These are phyloP conservation scores for Aspergillus phoenicis DNA, from an alignment of 2,329 filamentous ascomycete genomes.

Conservation along the genomic window DNA sequence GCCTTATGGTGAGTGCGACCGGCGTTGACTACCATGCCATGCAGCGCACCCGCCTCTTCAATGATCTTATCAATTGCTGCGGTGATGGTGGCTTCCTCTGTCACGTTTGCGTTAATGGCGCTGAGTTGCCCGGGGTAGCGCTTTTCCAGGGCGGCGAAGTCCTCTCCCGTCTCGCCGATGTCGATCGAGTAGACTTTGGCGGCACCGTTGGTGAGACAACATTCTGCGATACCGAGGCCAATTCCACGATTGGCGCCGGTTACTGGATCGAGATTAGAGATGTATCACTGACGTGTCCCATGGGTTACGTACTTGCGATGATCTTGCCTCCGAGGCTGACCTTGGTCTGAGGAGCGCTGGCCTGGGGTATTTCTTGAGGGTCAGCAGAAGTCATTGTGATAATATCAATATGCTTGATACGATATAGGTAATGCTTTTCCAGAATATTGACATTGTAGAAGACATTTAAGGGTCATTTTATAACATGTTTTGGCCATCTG, in stretches of 20 bases:
- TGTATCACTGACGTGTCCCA: neutral
- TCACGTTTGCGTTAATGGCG: slow-evolving; percentile 51
- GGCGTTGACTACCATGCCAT: slow-evolving; percentile 57
- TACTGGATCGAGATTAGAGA: slow-evolving; percentile 25
- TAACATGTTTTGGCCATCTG: no score
- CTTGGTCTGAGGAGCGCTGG: slow-evolving; percentile 26
- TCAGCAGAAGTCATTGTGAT: neutral
- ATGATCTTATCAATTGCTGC: slow-evolving; percentile 51
- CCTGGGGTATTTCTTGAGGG: neutral
- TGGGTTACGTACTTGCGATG: slow-evolving; percentile 34
- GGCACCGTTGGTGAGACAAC: slow-evolving; percentile 51
- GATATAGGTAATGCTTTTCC: no score
- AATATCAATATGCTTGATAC: no score
- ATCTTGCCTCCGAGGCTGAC: slow-evolving; percentile 34
- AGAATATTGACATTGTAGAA: no score
- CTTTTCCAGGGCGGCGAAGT: slow-evolving; percentile 25
- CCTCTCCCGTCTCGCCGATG: slow-evolving; percentile 36
- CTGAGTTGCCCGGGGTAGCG: slow-evolving; percentile 46
- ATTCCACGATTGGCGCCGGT: slow-evolving; percentile 45
- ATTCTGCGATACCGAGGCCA: slow-evolving; percentile 52
- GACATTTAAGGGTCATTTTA: no score
- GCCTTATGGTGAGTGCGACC: slow-evolving; percentile 57
- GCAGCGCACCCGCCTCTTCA: slow-evolving; percentile 46
- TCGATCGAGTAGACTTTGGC: slow-evolving; percentile 51
- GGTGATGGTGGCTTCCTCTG: slow-evolving; percentile 49